A percentile compares a stretch with the other conserved stretches of the same genome.
These are phyloP conservation scores for Calocera viscosa DNA, from an alignment of 768 basidiomycete species.

Conservation along the genomic window DNA sequence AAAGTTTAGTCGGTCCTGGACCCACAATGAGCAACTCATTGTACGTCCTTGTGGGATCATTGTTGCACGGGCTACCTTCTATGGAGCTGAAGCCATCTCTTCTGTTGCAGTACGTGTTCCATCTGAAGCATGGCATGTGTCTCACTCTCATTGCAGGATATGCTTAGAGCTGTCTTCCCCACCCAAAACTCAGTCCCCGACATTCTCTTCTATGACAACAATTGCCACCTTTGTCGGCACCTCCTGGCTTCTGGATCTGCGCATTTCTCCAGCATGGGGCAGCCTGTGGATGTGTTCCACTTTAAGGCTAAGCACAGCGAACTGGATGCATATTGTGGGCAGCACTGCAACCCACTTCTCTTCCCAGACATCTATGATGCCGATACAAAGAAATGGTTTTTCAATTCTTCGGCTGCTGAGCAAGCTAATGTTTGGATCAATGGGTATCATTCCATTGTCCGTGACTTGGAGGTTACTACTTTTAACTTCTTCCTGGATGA, in stretches of 20 bases:
- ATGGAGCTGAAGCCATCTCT: slow-evolving; percentile 6
- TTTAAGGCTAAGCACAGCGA: slow-evolving; percentile 30
- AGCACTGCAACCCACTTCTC: slow-evolving; percentile 23
- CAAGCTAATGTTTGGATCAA: slow-evolving; percentile 33
- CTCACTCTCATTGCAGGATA: background rate
- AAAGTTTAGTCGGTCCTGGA: background rate
- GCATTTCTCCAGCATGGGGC: slow-evolving; percentile 6
- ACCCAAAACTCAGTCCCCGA: background rate
- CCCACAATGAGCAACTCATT: slow-evolving; percentile 11
- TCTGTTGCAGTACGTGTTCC: background rate
- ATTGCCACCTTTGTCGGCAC: slow-evolving; percentile 16
- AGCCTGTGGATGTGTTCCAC: slow-evolving; percentile 31
- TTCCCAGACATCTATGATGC: slow-evolving; percentile 24
- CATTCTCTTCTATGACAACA: slow-evolving; percentile 19
- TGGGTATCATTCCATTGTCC: slow-evolving; percentile 24
- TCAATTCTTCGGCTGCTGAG: slow-evolving; percentile 31
- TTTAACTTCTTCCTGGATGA: slow-evolving; percentile 32
- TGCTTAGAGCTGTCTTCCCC: background rate
- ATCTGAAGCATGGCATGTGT: background rate
- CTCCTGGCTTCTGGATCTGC: slow-evolving; percentile 12
- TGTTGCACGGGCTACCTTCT: slow-evolving; percentile 8
- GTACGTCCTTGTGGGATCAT: slow-evolving; percentile 11
- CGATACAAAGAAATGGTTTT: slow-evolving; percentile 24
- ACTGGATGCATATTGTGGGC: slow-evolving; percentile 21
- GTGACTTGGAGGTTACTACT: slow-evolving; percentile 23